Base-by-base conservation (phyloP, 1,284 basidiomycete genomes). In the Boletus smithii region DNA sequence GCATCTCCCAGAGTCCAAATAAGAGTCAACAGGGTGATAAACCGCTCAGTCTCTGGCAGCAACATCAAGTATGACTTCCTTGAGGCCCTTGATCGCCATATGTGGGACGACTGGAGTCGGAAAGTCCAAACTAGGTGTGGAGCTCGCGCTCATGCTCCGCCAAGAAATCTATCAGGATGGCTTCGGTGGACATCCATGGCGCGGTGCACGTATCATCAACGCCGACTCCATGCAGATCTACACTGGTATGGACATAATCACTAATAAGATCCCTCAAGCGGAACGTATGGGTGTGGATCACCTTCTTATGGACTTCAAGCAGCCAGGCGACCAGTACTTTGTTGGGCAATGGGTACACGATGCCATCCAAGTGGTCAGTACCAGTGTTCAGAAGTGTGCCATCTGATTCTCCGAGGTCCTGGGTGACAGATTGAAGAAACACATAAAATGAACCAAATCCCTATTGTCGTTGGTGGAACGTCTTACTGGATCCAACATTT, bases 191-290 rank as follows among this genome's bases (percentile, higher is more conserved):
- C 65, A 67, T 58, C 68, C 66, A 32, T 86, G 83, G 75, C 68
- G 65, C 14, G 77, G 80, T 14, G 85, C 84, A 13, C 78, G 85
- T 60, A 78, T 98, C 55, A 87, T 99, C 63, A 97, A 97, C 58
- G 91, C 94, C 8, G 97, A 99, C 69, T 86, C 95, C 9, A 99
- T 99, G 95, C 97, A 99, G 69, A 86, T 95, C 13, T 99, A 99
- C 67, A 74, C 76, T n/a, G 95, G 95, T 0, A 76, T 99, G 60
- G 90, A 98, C 65, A 75, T 97, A 44, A 88, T 98, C 59, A 99
- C 97, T 17, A 99, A 99, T 70, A 99, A 99, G 70, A 81, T 95
- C 8, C 84, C 91, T 0, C 54, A 70, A 13, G 71, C 76, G 24
- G 94, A 99, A 68, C 85, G 80, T 67, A 73, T 78, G 35, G 93